phyloP scores from a whole-genome alignment of 2,329 filamentous ascomycete genomes.

The Pyricularia grisea region DNA sequence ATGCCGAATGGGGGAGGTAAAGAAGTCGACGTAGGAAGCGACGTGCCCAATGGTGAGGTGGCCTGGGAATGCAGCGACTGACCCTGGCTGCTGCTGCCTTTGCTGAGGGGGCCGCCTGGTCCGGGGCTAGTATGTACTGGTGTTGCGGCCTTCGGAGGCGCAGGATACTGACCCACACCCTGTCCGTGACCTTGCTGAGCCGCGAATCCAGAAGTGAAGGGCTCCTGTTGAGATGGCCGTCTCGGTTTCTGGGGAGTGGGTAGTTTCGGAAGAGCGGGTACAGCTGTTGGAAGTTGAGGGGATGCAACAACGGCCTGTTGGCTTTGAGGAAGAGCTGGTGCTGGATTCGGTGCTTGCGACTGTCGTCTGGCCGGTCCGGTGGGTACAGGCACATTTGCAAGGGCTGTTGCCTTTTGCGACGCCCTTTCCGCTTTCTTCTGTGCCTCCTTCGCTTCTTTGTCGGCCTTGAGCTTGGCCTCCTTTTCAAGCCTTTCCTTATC shows the following conservation, averaged over 20 bases:
- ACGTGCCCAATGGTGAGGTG: slow-evolving; percentile 53
- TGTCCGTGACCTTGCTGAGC: neutral
- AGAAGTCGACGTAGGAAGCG: slow-evolving; percentile 11
- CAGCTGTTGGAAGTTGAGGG: slow-evolving; percentile 69
- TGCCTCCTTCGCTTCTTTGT: slow-evolving; percentile 28
- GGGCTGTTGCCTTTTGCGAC: slow-evolving; percentile 27
- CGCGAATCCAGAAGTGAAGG: slow-evolving; percentile 15
- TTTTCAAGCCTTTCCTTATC: slow-evolving; percentile 47
- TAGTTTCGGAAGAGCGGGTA: slow-evolving; percentile 73
- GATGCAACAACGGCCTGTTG: slow-evolving; percentile 56
- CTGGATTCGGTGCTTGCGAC: slow-evolving; percentile 27
- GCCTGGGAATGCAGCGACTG: slow-evolving; percentile 32
- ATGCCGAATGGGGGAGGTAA: neutral
- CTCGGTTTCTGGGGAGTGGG: slow-evolving; percentile 70
- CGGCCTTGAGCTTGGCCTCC: slow-evolving; percentile 32
- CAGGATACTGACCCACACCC: slow-evolving; percentile 39
- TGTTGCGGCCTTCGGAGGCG: slow-evolving; percentile 46
- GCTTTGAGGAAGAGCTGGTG: slow-evolving; percentile 49
- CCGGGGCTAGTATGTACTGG: slow-evolving; percentile 58
- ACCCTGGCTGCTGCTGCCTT: slow-evolving; percentile 8
- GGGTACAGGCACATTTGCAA: slow-evolving; percentile 20
- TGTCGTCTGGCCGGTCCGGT: slow-evolving; percentile 29
- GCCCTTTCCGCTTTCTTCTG: slow-evolving; percentile 35
- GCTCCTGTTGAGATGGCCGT: slow-evolving; percentile 71
- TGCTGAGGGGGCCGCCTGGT: slow-evolving; percentile 46